Conservation (phyloP, 2,329 filamentous ascomycete species). For the Aspergillus sergii region DNA sequence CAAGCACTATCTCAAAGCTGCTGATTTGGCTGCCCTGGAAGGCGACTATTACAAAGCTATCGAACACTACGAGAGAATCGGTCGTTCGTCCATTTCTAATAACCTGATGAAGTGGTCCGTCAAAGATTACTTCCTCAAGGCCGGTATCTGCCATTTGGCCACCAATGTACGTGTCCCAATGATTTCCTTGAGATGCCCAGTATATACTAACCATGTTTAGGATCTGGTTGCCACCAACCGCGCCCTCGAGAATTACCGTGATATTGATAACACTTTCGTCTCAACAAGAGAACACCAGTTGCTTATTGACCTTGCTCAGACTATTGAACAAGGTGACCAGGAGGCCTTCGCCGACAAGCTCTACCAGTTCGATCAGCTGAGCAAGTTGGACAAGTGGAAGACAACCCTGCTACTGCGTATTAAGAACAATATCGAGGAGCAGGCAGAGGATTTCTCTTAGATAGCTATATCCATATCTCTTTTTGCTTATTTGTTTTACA, state of each 20-base stretch:
- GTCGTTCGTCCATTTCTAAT: constrained; percentile 76
- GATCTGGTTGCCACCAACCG: constrained; percentile 79
- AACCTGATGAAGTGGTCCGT: constrained; percentile 92
- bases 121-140: constrained; percentile 94
- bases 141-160: constrained; percentile 84
- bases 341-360: constrained; percentile 84
- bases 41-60: constrained; percentile 84
- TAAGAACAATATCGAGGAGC: constrained; percentile 79
- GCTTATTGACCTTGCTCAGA: constrained; percentile 72
- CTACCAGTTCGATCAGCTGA: constrained; percentile 88
- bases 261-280: constrained; percentile 75
- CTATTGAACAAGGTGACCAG: constrained; percentile 76
- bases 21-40: constrained; percentile 80
- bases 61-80: constrained; percentile 80
- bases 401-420: constrained; percentile 79
- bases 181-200: background rate
- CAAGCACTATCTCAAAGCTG: constrained; percentile 90
- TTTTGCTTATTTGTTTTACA: constrained; percentile 2
- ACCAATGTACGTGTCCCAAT: constrained; percentile 46
- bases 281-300: constrained; percentile 80
- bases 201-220: constrained; percentile 26
- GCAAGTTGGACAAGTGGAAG: constrained; percentile 97
- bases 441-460: constrained; percentile 69
- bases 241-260: constrained; percentile 79
- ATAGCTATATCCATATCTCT: constrained; percentile 14